phyloP scores from a whole-genome alignment of 83 land plant genomes.

The Picea engelmannii region DNA sequence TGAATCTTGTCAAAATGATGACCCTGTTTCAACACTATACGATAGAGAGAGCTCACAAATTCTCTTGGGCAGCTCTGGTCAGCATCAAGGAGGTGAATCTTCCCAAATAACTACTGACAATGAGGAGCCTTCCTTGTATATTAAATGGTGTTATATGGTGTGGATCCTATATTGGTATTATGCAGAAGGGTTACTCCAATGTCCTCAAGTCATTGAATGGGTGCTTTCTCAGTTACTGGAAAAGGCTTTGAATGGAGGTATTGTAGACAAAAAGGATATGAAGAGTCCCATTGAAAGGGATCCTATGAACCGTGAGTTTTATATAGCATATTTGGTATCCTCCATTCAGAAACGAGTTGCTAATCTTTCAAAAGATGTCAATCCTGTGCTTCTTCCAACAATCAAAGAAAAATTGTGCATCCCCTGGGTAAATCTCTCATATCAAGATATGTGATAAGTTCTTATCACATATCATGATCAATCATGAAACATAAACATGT shows the following conservation, averaged over 20 bases:
- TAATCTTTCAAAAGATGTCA: constrained; percentile 67
- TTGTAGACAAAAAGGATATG: constrained; percentile 12
- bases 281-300: constrained; percentile 18
- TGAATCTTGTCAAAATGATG: constrained; percentile 56
- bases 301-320: constrained; percentile 33
- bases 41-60: too few relatives aligned
- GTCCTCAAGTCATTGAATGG: too few relatives aligned
- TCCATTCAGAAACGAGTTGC: constrained; percentile 71
- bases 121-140: too few relatives aligned
- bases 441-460: constrained; percentile 63
- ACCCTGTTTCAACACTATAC: constrained; percentile 21
- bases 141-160: too few relatives aligned
- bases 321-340: constrained; percentile 52
- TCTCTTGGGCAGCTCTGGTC: too few relatives aligned
- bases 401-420: constrained; percentile 71
- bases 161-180: too few relatives aligned
- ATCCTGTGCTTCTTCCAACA: constrained; percentile 53
- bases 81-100: too few relatives aligned
- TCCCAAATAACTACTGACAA: too few relatives aligned
- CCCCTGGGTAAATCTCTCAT: constrained; percentile 70
- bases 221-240: background rate
- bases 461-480: constrained; percentile 17
- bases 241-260: constrained; percentile 16
- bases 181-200: too few relatives aligned
- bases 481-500: too few relatives aligned